A percentile compares a stretch with the other conserved stretches of the same genome.
Evolutionary conservation across 2,329 filamentous ascomycete genomes (phyloP).

Genomic region (Chrysoporthe deuterocubensis): DNA sequence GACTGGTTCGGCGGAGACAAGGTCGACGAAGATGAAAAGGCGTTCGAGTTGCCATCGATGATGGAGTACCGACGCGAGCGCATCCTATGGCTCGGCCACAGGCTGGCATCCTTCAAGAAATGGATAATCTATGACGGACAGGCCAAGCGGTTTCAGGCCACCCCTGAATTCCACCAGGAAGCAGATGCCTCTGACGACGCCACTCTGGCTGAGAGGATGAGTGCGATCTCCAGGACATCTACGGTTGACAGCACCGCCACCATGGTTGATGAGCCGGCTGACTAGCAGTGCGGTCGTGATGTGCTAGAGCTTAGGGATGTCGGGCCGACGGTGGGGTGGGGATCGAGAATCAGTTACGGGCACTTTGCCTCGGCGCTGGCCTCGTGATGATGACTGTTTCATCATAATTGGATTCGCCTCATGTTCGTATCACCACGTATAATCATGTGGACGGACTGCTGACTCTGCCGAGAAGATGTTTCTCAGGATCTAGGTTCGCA

Average conservation of each 20-base stretch:
- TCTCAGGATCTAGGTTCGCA: too few species aligned
- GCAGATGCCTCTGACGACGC: not conserved
- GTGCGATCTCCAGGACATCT: not conserved
- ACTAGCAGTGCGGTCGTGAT: too few species aligned
- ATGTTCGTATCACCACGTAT: too few species aligned
- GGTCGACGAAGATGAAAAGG: slow-evolving; percentile 70
- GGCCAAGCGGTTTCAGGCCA: slow-evolving; percentile 45
- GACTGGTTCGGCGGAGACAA: slow-evolving; percentile 62
- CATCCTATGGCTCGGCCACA: slow-evolving; percentile 61
- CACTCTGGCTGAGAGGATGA: not conserved
- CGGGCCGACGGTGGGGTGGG: too few species aligned
- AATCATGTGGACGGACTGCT: too few species aligned
- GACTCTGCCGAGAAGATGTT: too few species aligned
- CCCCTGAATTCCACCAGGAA: slow-evolving; percentile 40
- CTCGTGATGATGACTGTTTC: not conserved
- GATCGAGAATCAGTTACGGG: too few species aligned
- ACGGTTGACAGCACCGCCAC: too few species aligned
- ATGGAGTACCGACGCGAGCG: slow-evolving; percentile 60
- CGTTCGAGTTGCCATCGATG: slow-evolving; percentile 65
- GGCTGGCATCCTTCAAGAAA: slow-evolving; percentile 46
- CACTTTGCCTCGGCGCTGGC: not conserved
- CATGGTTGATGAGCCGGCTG: too few species aligned
- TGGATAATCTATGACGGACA: slow-evolving; percentile 52
- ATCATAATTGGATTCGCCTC: not conserved
- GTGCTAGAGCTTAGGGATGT: too few species aligned